phyloP scores from a whole-genome alignment of 768 basidiomycete genomes.

The Lentinula detonsa region DNA sequence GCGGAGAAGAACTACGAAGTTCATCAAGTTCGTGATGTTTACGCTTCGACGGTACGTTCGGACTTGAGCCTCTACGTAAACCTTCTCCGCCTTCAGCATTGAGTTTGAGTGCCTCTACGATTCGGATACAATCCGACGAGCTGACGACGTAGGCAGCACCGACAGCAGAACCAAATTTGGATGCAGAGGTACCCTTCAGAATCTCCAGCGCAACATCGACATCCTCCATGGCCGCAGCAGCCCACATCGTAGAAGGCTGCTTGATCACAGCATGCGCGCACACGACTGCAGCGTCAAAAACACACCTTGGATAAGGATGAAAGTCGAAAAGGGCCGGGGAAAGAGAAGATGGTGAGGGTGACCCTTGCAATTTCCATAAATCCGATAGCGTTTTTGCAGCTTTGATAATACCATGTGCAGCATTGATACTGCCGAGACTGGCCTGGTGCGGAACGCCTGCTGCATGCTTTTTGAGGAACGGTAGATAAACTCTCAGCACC shows the following conservation, averaged over 20 bases:
- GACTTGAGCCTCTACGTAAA: slow-evolving; percentile 6
- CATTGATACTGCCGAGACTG: slow-evolving; percentile 50
- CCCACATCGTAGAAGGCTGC: slow-evolving; percentile 42
- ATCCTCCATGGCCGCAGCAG: slow-evolving; percentile 40
- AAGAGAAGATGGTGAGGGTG: slow-evolving; percentile 8
- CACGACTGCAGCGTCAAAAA: slow-evolving; percentile 63
- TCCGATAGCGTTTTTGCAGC: slow-evolving; percentile 38
- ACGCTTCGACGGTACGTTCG: slow-evolving; percentile 25
- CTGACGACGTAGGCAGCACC: slow-evolving; percentile 24
- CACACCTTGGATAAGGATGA: slow-evolving; percentile 52
- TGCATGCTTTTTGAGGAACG: slow-evolving; percentile 42
- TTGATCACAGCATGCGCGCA: slow-evolving; percentile 59
- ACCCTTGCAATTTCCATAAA: slow-evolving; percentile 25
- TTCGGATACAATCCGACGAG: slow-evolving; percentile 24
- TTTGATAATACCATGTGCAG: slow-evolving; percentile 59
- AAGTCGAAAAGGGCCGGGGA: slow-evolving; percentile 46
- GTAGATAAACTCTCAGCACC: slow-evolving; percentile 60
- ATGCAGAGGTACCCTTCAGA: slow-evolving; percentile 22
- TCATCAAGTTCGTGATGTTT: slow-evolving; percentile 34
- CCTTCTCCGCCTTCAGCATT: slow-evolving; percentile 1
- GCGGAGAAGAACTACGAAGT: neutral
- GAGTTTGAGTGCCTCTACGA: neutral
- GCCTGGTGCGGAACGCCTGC: slow-evolving; percentile 35
- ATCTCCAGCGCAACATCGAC: slow-evolving; percentile 38
- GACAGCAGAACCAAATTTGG: slow-evolving; percentile 21